These are phyloP conservation scores for Poterioochromonas sp. DNA, from an alignment of 352 stramenopile species.

Conservation along the genomic window DNA sequence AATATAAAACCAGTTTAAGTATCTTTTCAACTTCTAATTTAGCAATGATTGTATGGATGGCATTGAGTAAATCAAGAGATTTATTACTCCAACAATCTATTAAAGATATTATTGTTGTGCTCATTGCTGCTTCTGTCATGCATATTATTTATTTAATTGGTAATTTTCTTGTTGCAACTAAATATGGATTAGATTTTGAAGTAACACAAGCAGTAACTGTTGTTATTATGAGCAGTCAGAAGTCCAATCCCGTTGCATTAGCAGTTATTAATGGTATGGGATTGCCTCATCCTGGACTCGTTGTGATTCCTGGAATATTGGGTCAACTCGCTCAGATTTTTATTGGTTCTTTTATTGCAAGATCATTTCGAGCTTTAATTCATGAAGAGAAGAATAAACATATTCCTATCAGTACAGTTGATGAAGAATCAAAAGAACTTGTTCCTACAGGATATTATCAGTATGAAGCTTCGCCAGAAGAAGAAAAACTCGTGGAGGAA, in stretches of 20 bases:
- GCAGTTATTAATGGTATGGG: background rate
- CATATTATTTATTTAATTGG: background rate
- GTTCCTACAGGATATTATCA: too few relatives aligned
- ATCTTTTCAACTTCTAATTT: background rate
- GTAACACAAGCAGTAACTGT: background rate
- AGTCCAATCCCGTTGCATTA: constrained; percentile 2
- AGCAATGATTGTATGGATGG: background rate
- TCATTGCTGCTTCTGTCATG: background rate
- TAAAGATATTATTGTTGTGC: background rate
- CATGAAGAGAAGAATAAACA: too few relatives aligned
- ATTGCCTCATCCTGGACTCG: background rate
- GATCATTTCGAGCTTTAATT: too few relatives aligned
- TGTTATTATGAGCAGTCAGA: constrained; percentile 1
- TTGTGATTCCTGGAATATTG: background rate
- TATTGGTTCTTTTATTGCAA: background rate
- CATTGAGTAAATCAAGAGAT: background rate
- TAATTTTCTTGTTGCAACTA: too few relatives aligned
- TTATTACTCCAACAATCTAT: background rate
- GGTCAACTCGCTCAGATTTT: constrained; percentile 4
- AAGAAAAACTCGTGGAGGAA: too few relatives aligned
- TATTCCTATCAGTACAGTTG: too few relatives aligned
- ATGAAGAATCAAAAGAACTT: too few relatives aligned
- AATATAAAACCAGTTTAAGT: background rate
- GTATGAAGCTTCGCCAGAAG: too few relatives aligned
- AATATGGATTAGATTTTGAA: too few relatives aligned